phyloP scores from a whole-genome alignment of 805 yeast species.

The Candida ipomoeae region DNA sequence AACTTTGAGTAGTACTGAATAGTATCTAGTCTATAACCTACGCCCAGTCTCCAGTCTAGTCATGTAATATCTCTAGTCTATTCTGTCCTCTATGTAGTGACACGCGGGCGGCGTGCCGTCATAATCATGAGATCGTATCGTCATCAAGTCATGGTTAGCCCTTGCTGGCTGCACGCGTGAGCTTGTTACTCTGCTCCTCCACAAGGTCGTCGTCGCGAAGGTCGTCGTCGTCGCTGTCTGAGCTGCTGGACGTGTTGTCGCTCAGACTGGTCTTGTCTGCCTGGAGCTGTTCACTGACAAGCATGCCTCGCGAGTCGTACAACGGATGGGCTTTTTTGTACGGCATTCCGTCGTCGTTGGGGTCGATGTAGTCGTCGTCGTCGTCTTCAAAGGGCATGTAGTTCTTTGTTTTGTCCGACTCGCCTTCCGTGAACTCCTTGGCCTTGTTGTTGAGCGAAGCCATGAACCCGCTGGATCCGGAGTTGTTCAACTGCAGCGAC shows the following conservation, averaged over 20 bases:
- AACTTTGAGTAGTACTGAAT: too few relatives aligned
- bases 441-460: conserved; percentile 44
- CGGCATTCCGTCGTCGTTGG: conserved; percentile 77
- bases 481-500: conserved; percentile 66
- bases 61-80: background rate
- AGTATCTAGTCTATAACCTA: too few relatives aligned
- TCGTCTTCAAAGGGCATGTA: conserved; percentile 23
- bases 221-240: conserved; percentile 29
- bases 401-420: conserved; percentile 7
- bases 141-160: conserved; percentile 16
- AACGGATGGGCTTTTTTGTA: conserved; percentile 63
- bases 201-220: conserved; percentile 20
- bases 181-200: conserved; percentile 25
- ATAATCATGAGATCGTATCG: background rate
- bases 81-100: conserved; percentile 2
- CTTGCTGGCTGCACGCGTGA: conserved; percentile 41
- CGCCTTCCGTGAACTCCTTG: conserved; percentile 18
- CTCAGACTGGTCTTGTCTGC: background rate
- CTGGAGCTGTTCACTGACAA: conserved; percentile 13
- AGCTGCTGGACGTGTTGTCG: conserved; percentile 30
- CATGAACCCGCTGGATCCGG: conserved; percentile 35
- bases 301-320: conserved; percentile 41
- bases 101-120: conserved; percentile 1
- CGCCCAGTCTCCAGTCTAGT: background rate
- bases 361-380: conserved; percentile 68